phyloP scores from a whole-genome alignment of 768 basidiomycete genomes.

The Amanita pseudoporphyria region DNA sequence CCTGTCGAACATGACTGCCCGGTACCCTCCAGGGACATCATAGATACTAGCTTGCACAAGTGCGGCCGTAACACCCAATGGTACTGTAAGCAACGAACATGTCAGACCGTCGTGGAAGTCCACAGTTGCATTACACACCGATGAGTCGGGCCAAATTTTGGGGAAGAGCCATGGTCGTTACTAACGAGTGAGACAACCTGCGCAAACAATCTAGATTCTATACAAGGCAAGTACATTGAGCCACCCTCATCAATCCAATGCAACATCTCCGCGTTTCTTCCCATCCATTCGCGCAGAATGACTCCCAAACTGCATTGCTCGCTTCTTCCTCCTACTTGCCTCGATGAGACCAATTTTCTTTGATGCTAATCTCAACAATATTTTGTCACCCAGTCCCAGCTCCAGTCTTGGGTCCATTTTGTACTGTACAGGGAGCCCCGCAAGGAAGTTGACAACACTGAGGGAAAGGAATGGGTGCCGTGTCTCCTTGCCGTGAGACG shows the following conservation, averaged over 20 bases:
- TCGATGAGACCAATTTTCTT: slow-evolving; percentile 64
- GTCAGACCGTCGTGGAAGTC: not conserved
- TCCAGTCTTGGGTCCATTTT: slow-evolving; percentile 74
- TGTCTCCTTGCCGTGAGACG: slow-evolving; percentile 86
- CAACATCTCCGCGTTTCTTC: slow-evolving; percentile 43
- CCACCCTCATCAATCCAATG: slow-evolving; percentile 17
- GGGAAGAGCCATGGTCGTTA: slow-evolving; percentile 37
- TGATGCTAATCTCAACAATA: slow-evolving; percentile 66
- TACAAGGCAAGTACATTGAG: not conserved
- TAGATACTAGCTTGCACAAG: slow-evolving; percentile 43
- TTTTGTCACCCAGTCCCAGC: slow-evolving; percentile 84
- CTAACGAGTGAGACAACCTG: slow-evolving; percentile 6
- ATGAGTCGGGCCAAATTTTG: slow-evolving; percentile 32
- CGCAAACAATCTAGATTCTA: slow-evolving; percentile 2
- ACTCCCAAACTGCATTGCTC: slow-evolving; percentile 97
- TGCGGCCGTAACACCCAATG: slow-evolving; percentile 35
- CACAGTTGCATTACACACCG: slow-evolving; percentile 23
- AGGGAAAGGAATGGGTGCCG: slow-evolving; percentile 88
- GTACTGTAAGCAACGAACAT: slow-evolving; percentile 23
- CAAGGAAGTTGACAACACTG: slow-evolving; percentile 66
- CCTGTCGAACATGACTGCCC: slow-evolving; percentile 97
- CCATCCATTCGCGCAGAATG: slow-evolving; percentile 80
- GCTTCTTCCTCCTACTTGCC: slow-evolving; percentile 72
- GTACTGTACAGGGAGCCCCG: slow-evolving; percentile 65
- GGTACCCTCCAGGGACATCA: slow-evolving; percentile 83